Evolutionary conservation across 441 rosid genomes (phyloP).

Genomic region (Capsella rubella): DNA sequence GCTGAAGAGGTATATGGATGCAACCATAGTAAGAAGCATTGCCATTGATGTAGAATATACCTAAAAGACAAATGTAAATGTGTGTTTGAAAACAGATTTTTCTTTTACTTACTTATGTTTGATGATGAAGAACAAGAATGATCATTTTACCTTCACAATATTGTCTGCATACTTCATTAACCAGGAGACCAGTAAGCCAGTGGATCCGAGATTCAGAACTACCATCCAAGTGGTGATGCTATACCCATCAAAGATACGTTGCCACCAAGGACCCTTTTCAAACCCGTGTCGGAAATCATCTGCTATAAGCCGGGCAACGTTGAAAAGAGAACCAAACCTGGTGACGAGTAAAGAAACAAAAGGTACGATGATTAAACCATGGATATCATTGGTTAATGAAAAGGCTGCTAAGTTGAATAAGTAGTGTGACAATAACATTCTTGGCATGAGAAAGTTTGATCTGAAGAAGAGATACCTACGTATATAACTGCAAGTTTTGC

Average conservation of each 20-base stretch:
- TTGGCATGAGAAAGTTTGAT: constrained; percentile 35
- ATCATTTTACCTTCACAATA: constrained; percentile 67
- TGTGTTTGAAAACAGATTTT: not conserved
- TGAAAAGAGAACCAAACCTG: constrained; percentile 90
- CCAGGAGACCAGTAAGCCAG: constrained; percentile 89
- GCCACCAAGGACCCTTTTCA: constrained; percentile 98
- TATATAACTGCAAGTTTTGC: constrained; percentile 88
- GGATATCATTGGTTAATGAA: not conserved
- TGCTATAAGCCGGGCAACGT: constrained; percentile 73
- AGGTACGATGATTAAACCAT: not conserved
- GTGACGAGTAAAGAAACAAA: constrained; percentile 26
- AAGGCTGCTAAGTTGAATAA: not conserved
- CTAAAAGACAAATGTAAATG: constrained; percentile 44
- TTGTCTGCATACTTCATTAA: constrained; percentile 91
- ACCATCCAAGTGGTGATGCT: constrained; percentile 86
- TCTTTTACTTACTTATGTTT: constrained; percentile 3
- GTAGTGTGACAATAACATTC: constrained; percentile 3
- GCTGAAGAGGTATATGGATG: constrained; percentile 68
- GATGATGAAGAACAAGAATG: constrained; percentile 21
- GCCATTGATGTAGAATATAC: constrained; percentile 93
- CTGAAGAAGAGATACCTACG: constrained; percentile 65
- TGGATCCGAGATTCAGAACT: constrained; percentile 82
- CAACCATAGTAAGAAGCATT: constrained; percentile 79
- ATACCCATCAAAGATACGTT: constrained; percentile 80
- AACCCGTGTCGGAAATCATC: constrained; percentile 88